A percentile compares a stretch with the other conserved stretches of the same genome.
Evolutionary conservation across 176 grass and related monocot genomes (phyloP).

Genomic region (Cenchrus americanus): DNA sequence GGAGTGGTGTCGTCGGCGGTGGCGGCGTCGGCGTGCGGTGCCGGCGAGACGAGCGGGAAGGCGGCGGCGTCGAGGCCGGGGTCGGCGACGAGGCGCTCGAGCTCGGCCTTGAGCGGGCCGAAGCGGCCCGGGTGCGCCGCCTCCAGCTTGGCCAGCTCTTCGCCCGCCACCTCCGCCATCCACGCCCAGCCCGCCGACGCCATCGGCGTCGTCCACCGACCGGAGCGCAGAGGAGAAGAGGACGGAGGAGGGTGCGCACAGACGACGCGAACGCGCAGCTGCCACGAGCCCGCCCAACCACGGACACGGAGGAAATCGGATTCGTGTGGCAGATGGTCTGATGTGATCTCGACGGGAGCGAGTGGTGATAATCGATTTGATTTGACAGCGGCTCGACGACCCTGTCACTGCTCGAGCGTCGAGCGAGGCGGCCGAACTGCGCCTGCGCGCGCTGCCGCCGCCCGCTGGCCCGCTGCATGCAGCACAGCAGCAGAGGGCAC

Average conservation of each 20-base stretch:
- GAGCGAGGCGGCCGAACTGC: not conserved
- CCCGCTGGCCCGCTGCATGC: not conserved
- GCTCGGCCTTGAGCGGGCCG: constrained; percentile 76
- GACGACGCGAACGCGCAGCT: no score
- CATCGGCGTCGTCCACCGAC: not conserved
- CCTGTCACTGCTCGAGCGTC: not conserved
- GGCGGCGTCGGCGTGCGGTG: not conserved
- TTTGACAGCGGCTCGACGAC: not conserved
- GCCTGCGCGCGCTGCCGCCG: not conserved
- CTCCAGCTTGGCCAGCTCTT: constrained; percentile 85
- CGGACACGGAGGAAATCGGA: no score
- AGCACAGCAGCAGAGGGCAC: not conserved
- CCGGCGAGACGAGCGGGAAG: not conserved
- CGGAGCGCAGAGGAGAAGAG: not conserved
- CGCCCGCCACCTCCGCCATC: constrained; percentile 65
- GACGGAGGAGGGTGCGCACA: no score
- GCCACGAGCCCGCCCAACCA: no score
- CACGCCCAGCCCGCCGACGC: constrained; percentile 53
- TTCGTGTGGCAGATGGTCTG: not conserved
- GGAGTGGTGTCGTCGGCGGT: not conserved
- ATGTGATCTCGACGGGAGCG: not conserved
- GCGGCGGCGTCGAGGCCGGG: constrained; percentile 39
- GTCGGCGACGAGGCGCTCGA: constrained; percentile 64
- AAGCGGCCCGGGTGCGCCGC: constrained; percentile 68
- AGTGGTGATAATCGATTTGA: not conserved